phyloP scores from a whole-genome alignment of 2,329 filamentous ascomycete species.

The Beauveria asiatica region DNA sequence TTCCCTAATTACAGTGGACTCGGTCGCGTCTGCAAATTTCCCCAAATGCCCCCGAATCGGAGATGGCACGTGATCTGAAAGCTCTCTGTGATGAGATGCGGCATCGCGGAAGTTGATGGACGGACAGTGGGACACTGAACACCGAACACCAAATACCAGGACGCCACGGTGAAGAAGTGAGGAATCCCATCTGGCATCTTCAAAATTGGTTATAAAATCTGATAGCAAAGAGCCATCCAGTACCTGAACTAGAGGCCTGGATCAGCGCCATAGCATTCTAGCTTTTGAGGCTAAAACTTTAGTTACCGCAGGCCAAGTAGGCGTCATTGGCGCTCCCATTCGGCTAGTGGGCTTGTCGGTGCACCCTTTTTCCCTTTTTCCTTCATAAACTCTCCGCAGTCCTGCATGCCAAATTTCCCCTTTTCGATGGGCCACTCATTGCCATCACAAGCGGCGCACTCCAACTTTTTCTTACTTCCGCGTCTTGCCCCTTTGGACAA shows the following conservation, averaged over 20 bases:
- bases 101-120: not conserved
- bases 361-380: not conserved
- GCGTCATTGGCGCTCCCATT: not conserved
- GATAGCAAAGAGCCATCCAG: too few relatives aligned
- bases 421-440: conserved; percentile 19
- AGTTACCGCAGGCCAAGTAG: not conserved
- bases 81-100: conserved; percentile 14
- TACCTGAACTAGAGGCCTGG: not conserved
- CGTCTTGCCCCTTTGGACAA: conserved; percentile 9
- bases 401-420: conserved; percentile 27
- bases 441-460: not conserved
- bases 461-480: conserved; percentile 1
- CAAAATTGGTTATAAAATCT: too few relatives aligned
- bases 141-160: too few relatives aligned
- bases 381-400: not conserved
- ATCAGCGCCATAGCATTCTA: not conserved
- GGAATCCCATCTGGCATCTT: too few relatives aligned
- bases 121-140: not conserved
- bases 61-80: not conserved
- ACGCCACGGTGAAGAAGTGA: too few relatives aligned
- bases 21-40: not conserved
- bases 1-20: not conserved
- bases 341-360: not conserved
- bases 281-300: too few relatives aligned
- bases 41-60: not conserved